Evolutionary conservation across 1,284 basidiomycete genomes (phyloP), one percentile per base, ranked within the genome.

Genomic region (Moesziomyces antarcticus): DNA sequence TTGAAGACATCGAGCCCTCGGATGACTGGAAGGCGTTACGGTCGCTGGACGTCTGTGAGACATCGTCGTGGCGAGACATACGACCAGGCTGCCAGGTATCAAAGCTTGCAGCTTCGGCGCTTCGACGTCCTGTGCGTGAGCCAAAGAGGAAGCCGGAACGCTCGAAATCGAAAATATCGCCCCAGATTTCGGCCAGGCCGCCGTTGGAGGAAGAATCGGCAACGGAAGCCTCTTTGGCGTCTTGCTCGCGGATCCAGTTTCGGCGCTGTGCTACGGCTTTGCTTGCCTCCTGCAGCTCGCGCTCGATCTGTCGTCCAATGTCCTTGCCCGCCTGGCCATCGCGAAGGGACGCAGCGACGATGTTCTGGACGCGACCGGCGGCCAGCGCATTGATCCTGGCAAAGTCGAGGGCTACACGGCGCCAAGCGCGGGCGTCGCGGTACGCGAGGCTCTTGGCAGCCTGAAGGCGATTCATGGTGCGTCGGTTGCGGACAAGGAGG

Each of bases 361-460:
- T 47, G 25, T 64, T 59, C 49, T 73, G 57, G 0, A 68, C 61
- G 8, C 56, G 60, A 21, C 65, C 58, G 22, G 61, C 60, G 8
- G 71, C 62, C 6, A 68, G 53, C 2, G 71, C 71, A 47, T 73
- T 73, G 54, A 73, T 64, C 16, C 46, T 64, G 50, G 71, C 71
- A 33, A 73, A 63, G 44, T 68, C 61, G 24, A 73, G 57, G 9
- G 71, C 71, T 13, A 73, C 71, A n/a, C 57, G 62, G 10, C 71
- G 61, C 71, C 71, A 73, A n/a, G 71, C 71, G 13, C 57, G 57
- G 7, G 71, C 71, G 13, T 73, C 61, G 2, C 65, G 53, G 45
- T 64, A 65, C 7, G 61, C 71, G 1, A 68, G 51, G 43, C 57
- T 64, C 42, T 64, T 73, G 44, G 63, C 65, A 14, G 46, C 53